Evolutionary conservation across 2,329 filamentous ascomycete genomes (phyloP).

Genomic region (Lachnellula arida): DNA sequence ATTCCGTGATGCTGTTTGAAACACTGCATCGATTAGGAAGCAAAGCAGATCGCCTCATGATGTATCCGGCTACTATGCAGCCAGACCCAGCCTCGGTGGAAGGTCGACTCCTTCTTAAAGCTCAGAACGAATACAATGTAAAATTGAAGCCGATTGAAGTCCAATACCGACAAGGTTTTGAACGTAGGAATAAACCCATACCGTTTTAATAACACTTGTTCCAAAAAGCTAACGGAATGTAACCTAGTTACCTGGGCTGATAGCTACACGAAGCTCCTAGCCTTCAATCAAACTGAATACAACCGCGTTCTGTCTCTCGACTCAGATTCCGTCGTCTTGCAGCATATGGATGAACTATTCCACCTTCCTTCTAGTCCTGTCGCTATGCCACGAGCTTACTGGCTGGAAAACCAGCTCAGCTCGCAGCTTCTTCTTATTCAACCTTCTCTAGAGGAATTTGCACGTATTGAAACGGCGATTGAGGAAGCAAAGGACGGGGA

Average conservation of each 20-base stretch:
- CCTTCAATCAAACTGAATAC: conserved; percentile 62
- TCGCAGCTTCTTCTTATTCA: conserved; percentile 54
- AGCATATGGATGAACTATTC: conserved; percentile 57
- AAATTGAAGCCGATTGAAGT: conserved; percentile 40
- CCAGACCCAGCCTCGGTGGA: conserved; percentile 32
- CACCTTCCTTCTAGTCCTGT: conserved; percentile 47
- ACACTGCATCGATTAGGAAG: conserved; percentile 33
- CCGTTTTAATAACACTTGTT: conserved; percentile 14
- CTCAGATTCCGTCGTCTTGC: conserved; percentile 24
- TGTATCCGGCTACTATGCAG: conserved; percentile 39
- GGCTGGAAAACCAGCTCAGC: conserved; percentile 46
- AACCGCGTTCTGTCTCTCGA: conserved; percentile 13
- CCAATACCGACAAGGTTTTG: conserved; percentile 28
- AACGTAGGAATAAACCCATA: neutral
- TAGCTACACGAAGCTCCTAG: conserved; percentile 61
- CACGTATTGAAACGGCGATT: conserved; percentile 29
- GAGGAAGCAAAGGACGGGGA: conserved; percentile 3
- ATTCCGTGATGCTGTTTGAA: neutral
- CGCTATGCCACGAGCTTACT: conserved; percentile 59
- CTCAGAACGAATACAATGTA: conserved; percentile 40
- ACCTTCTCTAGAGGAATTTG: conserved; percentile 48
- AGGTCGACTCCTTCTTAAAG: conserved; percentile 37
- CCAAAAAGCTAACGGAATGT: conserved; percentile 17
- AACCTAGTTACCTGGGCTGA: conserved; percentile 50
- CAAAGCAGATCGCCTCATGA: conserved; percentile 41